phyloP scores from a whole-genome alignment of 2,329 filamentous ascomycete genomes.

The Aspergillus aculeatus region DNA sequence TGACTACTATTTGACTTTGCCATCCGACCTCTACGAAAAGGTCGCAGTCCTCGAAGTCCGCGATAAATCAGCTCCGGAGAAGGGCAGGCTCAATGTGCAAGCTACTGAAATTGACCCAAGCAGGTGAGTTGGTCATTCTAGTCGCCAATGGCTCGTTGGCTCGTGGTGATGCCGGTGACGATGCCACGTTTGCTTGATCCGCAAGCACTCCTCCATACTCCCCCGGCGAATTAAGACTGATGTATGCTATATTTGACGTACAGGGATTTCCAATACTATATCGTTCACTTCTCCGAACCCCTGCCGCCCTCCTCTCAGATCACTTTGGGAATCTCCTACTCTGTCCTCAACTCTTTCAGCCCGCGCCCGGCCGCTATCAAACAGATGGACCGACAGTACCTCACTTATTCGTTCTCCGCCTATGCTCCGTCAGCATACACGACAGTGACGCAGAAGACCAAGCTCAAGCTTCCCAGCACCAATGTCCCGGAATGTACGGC shows the following conservation, averaged over 20 bases:
- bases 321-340: slow-evolving; percentile 84
- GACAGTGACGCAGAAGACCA: slow-evolving; percentile 93
- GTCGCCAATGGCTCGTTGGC: slow-evolving; percentile 39
- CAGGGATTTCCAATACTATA: slow-evolving; percentile 78
- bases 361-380: slow-evolving; percentile 78
- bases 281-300: slow-evolving; percentile 72
- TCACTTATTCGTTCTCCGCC: slow-evolving; percentile 80
- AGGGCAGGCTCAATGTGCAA: slow-evolving; percentile 67
- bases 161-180: slow-evolving; percentile 10
- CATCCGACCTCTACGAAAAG: slow-evolving; percentile 68
- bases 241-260: slow-evolving; percentile 16
- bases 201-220: neutral
- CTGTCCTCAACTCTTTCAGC: slow-evolving; percentile 71
- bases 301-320: slow-evolving; percentile 75
- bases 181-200: slow-evolving; percentile 15
- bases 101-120: slow-evolving; percentile 60
- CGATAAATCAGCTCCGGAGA: slow-evolving; percentile 77
- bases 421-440: slow-evolving; percentile 81
- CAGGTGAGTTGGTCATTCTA: slow-evolving; percentile 55
- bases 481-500: slow-evolving; percentile 84
- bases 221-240: neutral
- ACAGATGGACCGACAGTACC: slow-evolving; percentile 85
- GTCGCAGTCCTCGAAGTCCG: slow-evolving; percentile 87
- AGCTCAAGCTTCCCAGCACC: slow-evolving; percentile 78
- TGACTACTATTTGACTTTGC: slow-evolving; percentile 90